Evolutionary conservation across 1,284 basidiomycete genomes (phyloP).

Genomic region (Trichosporon sp.): DNA sequence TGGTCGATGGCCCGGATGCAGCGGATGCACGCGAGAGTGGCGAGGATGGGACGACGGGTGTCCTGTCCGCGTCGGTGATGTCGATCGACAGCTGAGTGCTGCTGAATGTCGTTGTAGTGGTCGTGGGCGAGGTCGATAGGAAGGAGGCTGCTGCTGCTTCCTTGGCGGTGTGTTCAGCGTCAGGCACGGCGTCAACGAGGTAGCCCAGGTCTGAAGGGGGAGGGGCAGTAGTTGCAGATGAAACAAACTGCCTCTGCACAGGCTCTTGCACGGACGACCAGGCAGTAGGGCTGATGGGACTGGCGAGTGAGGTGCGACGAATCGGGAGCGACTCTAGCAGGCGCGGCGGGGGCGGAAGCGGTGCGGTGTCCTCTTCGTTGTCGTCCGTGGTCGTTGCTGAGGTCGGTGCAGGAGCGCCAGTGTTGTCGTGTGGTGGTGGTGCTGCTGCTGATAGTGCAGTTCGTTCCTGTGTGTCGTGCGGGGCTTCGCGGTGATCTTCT

Average conservation of each 20-base stretch:
- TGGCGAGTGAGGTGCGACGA: not conserved
- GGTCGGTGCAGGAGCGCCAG: not conserved
- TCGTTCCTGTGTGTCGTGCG: not conserved
- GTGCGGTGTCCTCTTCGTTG: too few species aligned
- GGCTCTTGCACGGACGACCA: not conserved
- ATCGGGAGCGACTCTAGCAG: not conserved
- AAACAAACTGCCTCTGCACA: not conserved
- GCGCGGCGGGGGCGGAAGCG: not conserved
- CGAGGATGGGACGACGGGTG: slow-evolving; percentile 1
- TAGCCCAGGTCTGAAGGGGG: not conserved
- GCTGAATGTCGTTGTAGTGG: not conserved
- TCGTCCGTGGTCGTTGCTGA: too few species aligned
- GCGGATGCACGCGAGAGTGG: not conserved
- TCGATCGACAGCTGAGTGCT: not conserved
- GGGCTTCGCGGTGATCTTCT: not conserved
- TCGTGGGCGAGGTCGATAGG: not conserved
- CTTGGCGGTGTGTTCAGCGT: not conserved
- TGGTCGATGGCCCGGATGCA: not conserved
- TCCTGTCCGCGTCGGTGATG: not conserved
- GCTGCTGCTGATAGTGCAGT: too few species aligned
- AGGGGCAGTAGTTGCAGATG: not conserved
- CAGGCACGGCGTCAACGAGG: not conserved
- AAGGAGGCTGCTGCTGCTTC: not conserved
- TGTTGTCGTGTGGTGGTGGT: too few species aligned
- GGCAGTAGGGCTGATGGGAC: not conserved